Conservation (phyloP, 495 filamentous ascomycete genomes). For the Tuber borchii region DNA sequence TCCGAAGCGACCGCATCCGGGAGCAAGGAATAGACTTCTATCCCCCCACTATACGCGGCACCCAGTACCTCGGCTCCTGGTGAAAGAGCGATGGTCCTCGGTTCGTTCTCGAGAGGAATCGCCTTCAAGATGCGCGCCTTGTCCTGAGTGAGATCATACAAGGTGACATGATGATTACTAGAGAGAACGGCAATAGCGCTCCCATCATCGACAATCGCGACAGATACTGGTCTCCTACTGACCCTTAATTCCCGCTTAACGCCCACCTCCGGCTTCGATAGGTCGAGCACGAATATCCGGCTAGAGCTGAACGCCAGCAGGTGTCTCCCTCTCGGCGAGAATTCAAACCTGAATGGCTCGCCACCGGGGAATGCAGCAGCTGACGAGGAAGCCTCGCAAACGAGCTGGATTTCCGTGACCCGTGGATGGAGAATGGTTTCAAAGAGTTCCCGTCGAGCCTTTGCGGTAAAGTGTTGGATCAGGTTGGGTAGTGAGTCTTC, state of each 20-base stretch:
- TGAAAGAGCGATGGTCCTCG: slow-evolving; percentile 70
- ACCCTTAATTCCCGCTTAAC: slow-evolving; percentile 77
- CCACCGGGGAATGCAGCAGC: slow-evolving; percentile 73
- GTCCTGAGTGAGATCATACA: slow-evolving; percentile 61
- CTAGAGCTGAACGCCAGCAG: slow-evolving; percentile 80
- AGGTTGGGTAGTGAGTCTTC: slow-evolving; percentile 55
- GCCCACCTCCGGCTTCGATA: slow-evolving; percentile 50
- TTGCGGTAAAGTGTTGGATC: slow-evolving; percentile 59
- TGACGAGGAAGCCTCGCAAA: slow-evolving; percentile 77
- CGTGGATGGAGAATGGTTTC: slow-evolving; percentile 67
- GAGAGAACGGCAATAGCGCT: slow-evolving; percentile 70
- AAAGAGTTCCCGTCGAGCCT: slow-evolving; percentile 73
- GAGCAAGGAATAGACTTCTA: slow-evolving; percentile 74
- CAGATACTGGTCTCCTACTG: slow-evolving; percentile 64
- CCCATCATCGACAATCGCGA: slow-evolving; percentile 74
- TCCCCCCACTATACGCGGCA: slow-evolving; percentile 76
- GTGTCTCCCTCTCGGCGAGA: slow-evolving; percentile 66
- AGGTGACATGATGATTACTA: slow-evolving; percentile 70
- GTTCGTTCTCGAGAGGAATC: slow-evolving; percentile 67
- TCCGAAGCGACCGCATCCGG: slow-evolving; percentile 58
- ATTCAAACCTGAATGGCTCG: slow-evolving; percentile 76
- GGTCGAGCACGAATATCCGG: slow-evolving; percentile 70
- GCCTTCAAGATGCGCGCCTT: slow-evolving; percentile 61
- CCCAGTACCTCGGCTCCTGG: slow-evolving; percentile 75
- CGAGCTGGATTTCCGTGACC: slow-evolving; percentile 63